These are phyloP conservation scores for Lachancea lanzarotensis DNA, from an alignment of 805 yeast genomes.

Conservation along the genomic window DNA sequence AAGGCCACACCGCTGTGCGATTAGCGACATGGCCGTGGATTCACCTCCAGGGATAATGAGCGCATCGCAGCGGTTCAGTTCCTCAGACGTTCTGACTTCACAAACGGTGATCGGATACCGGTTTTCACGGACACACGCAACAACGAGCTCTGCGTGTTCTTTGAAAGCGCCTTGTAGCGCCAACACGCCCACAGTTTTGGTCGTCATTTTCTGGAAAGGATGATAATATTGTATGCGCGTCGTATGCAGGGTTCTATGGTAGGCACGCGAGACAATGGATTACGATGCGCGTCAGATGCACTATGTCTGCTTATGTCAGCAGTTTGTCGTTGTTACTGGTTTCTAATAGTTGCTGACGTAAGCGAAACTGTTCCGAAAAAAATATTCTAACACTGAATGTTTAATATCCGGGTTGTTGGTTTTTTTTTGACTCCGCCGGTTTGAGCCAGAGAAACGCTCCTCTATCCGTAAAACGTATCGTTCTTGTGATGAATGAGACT, in stretches of 20 bases:
- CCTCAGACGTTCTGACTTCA: constrained; percentile 48
- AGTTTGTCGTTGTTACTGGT: background rate
- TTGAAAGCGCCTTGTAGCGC: constrained; percentile 76
- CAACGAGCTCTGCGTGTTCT: constrained; percentile 55
- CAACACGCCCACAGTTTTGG: constrained; percentile 51
- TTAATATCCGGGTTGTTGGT: too few species aligned
- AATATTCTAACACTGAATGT: too few species aligned
- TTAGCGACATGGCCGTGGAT: constrained; percentile 60
- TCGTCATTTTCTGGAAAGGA: background rate
- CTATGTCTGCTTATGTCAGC: background rate
- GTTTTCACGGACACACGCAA: constrained; percentile 28
- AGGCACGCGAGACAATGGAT: background rate
- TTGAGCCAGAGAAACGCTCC: too few species aligned
- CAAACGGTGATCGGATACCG: constrained; percentile 26
- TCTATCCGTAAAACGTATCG: too few species aligned
- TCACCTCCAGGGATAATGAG: constrained; percentile 68
- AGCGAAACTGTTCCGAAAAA: background rate
- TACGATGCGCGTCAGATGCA: background rate
- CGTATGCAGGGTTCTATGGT: background rate
- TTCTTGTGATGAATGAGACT: too few species aligned
- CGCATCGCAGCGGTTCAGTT: constrained; percentile 47
- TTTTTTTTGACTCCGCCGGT: too few species aligned
- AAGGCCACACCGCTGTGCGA: constrained; percentile 59
- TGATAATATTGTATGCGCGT: background rate
- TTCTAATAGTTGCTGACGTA: background rate